Evolutionary conservation across 352 stramenopile species (phyloP), one percentile per base, ranked within the genome.

Genomic region (Pythium sukuiense): DNA sequence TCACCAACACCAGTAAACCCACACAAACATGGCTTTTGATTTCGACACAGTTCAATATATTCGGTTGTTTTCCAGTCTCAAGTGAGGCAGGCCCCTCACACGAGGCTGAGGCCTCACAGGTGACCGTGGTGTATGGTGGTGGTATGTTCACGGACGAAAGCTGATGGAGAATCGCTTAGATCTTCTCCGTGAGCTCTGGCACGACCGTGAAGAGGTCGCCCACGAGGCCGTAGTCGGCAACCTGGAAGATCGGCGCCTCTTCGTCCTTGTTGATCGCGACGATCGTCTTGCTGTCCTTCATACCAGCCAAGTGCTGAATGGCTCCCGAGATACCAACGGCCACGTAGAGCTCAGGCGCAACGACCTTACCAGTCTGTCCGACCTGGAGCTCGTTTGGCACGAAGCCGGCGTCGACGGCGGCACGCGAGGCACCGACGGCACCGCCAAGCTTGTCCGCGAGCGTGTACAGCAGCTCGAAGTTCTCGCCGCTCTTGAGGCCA

Each of bases 261-360:
- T 97, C 88, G 86, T 99, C 98, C 81, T 99, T 99, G 81, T 99
- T 99, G 77, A 99, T 99, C 41, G 96, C 96, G 33, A 99, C 97
- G 74, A 99, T 99, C 11, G 93, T 98, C 84, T 99, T 99, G 71
- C 83, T 97, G 81, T 99, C 98, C 83, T 99, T 99, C 98, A 99
- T 99, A 69, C 98, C 98, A 20, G 89, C 94, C 65, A 99, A 92
- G 84, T 99, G 98, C 86, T 99, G 98, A 82, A 99, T 99, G 18
- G 98, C 97, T 32, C 98, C 97, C 16, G 91, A 98, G 78, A 99
- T 99, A 71, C 98, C 98, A 32, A 88, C 88, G 13, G 95, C 96
- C 67, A 99, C 95, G 69, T 99, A 99, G 46, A 99, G 82, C 70
- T 99, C 92, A 18, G 97, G 97, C 24, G 97, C 96, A 3, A 99